phyloP scores from a whole-genome alignment of 2,329 filamentous ascomycete genomes.

The Xylariaceae sp. region DNA sequence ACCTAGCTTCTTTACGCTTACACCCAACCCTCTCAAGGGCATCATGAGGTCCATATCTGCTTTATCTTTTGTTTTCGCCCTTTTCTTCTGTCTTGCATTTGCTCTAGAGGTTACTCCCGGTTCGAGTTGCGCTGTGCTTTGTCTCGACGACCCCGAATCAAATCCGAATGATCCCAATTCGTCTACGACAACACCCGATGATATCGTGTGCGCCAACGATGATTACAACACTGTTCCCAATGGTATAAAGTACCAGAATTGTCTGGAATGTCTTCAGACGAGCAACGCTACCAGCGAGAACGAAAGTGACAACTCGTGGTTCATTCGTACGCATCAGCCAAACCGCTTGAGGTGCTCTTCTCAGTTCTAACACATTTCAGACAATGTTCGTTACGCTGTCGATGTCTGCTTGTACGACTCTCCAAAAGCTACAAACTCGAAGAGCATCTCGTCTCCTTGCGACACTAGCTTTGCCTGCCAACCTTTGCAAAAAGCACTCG shows the following conservation, averaged over 20 bases:
- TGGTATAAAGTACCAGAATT: constrained; percentile 45
- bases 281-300: constrained; percentile 38
- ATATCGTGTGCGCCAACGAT: constrained; percentile 43
- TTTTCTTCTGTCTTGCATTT: constrained; percentile 13
- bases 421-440: constrained; percentile 25
- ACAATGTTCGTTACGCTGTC: constrained; percentile 46
- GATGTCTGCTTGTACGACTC: constrained; percentile 43
- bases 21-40: not conserved
- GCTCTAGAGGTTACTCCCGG: constrained; percentile 46
- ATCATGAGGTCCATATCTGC: constrained; percentile 13
- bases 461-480: constrained; percentile 39
- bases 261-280: constrained; percentile 42
- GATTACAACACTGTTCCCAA: constrained; percentile 35
- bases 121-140: constrained; percentile 46
- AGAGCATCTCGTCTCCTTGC: constrained; percentile 39
- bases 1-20: constrained; percentile 1
- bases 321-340: constrained; percentile 40
- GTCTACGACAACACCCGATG: constrained; percentile 40
- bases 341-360: not conserved
- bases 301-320: constrained; percentile 42
- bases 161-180: constrained; percentile 33
- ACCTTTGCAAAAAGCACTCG: constrained; percentile 37
- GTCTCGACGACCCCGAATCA: constrained; percentile 37
- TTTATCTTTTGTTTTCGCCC: constrained; percentile 17
- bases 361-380: constrained; percentile 27